Conservation (phyloP, 1,139 yeast species). For the Suhomyces guaymorum region DNA sequence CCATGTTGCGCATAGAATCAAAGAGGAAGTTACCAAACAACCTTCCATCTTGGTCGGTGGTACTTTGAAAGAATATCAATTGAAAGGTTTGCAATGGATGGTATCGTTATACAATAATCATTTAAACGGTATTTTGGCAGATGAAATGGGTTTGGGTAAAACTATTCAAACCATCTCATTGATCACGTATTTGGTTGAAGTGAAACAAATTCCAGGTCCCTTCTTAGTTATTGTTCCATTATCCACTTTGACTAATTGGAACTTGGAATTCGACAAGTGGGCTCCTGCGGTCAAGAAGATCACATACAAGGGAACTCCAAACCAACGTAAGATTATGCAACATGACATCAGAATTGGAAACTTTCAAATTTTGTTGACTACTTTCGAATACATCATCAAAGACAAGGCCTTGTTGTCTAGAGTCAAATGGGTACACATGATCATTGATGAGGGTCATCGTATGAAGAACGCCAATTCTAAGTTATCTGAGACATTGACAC, state of each 20-base stretch:
- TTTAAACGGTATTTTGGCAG: constrained; percentile 92
- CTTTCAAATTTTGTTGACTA: constrained; percentile 75
- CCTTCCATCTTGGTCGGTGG: constrained; percentile 82
- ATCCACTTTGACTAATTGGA: constrained; percentile 85
- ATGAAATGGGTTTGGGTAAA: constrained; percentile 90
- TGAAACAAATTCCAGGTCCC: constrained; percentile 65
- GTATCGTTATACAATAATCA: constrained; percentile 91
- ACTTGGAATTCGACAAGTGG: constrained; percentile 83
- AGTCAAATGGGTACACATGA: constrained; percentile 81
- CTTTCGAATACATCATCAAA: constrained; percentile 76
- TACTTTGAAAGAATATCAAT: constrained; percentile 84
- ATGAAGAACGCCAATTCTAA: constrained; percentile 81
- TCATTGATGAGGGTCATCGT: constrained; percentile 88
- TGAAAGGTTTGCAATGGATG: constrained; percentile 98
- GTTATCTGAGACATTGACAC: constrained; percentile 70
- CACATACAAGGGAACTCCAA: constrained; percentile 75
- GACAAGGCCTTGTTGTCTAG: constrained; percentile 69
- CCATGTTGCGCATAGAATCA: constrained; percentile 74
- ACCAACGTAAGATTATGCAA: constrained; percentile 65
- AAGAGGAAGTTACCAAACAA: constrained; percentile 64
- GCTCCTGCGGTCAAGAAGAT: constrained; percentile 71
- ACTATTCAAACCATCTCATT: constrained; percentile 84
- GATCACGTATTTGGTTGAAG: constrained; percentile 71
- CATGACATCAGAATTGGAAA: constrained; percentile 62
- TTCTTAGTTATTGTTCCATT: constrained; percentile 81